phyloP scores from a whole-genome alignment of 2,329 filamentous ascomycete genomes.

The Ophioceras dolichostomum region DNA sequence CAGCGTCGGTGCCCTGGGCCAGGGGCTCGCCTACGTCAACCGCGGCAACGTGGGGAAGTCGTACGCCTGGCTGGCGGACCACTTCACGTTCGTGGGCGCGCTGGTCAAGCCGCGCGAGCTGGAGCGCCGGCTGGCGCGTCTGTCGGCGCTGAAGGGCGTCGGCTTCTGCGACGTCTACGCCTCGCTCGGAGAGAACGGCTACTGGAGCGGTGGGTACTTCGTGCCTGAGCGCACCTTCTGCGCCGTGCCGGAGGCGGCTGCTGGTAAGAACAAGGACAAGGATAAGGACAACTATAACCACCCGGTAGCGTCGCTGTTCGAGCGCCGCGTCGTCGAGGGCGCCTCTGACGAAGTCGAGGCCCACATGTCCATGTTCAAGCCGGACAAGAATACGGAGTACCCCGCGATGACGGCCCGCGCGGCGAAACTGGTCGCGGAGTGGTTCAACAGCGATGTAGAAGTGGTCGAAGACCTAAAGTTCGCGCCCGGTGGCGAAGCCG shows the following conservation, averaged over 20 bases:
- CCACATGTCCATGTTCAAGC: slow-evolving; percentile 55
- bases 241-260: slow-evolving; percentile 31
- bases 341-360: slow-evolving; percentile 60
- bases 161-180: slow-evolving; percentile 68
- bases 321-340: slow-evolving; percentile 48
- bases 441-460: slow-evolving; percentile 36
- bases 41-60: slow-evolving; percentile 51
- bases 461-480: slow-evolving; percentile 28
- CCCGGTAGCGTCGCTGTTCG: slow-evolving; percentile 27
- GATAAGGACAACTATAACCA: slow-evolving; percentile 33
- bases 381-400: slow-evolving; percentile 50
- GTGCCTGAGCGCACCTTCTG: slow-evolving; percentile 68
- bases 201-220: slow-evolving; percentile 46
- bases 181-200: slow-evolving; percentile 59
- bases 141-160: slow-evolving; percentile 49
- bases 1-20: slow-evolving; percentile 33
- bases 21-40: slow-evolving; percentile 44
- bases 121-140: slow-evolving; percentile 49
- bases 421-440: slow-evolving; percentile 42
- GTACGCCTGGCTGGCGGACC: slow-evolving; percentile 66
- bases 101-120: slow-evolving; percentile 65
- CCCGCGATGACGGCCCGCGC: slow-evolving; percentile 49
- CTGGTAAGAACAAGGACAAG: neutral
- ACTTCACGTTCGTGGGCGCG: slow-evolving; percentile 76
- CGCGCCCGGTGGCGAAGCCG: slow-evolving; percentile 9